A percentile compares a stretch with the other conserved stretches of the same genome.
phyloP scores from a whole-genome alignment of 2,329 filamentous ascomycete genomes.

The Aspergillus fumigatus region DNA sequence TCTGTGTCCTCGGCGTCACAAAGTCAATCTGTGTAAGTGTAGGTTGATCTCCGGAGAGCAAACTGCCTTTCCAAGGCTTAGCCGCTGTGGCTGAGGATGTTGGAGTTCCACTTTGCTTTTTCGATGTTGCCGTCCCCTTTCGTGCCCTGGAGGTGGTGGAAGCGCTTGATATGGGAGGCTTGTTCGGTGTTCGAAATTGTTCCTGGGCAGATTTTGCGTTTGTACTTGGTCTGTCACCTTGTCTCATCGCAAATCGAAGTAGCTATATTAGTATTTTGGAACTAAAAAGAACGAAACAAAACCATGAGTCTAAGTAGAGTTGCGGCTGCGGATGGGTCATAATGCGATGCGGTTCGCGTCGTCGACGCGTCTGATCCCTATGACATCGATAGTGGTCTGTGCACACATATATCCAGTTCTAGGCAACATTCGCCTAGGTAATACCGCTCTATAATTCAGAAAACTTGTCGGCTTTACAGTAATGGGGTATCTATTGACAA shows the following conservation, averaged over 20 bases:
- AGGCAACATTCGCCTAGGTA: not conserved
- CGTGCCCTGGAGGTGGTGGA: conserved; percentile 14
- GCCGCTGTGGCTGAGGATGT: conserved; percentile 13
- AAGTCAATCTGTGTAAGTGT: conserved; percentile 42
- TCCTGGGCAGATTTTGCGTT: conserved; percentile 13
- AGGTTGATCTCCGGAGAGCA: conserved; percentile 27
- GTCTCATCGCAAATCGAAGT: conserved; percentile 26
- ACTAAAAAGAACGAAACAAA: not conserved
- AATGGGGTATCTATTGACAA: not conserved
- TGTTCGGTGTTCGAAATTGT: conserved; percentile 20
- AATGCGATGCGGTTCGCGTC: not conserved
- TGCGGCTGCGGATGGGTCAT: conserved; percentile 2
- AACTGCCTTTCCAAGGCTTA: conserved; percentile 16
- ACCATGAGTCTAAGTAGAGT: conserved; percentile 9
- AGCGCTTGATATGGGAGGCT: conserved; percentile 6
- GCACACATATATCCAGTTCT: not conserved
- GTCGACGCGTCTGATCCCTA: not conserved
- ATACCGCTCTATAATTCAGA: too few relatives aligned
- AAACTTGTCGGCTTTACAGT: not conserved
- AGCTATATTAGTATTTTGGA: not conserved
- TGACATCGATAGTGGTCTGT: not conserved
- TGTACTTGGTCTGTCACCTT: conserved; percentile 9
- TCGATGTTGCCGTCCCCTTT: conserved; percentile 12
- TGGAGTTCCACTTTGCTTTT: conserved; percentile 10
- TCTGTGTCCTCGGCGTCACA: conserved; percentile 23